Conservation (phyloP, 768 basidiomycete genomes). For the Tricholomella constricta region DNA sequence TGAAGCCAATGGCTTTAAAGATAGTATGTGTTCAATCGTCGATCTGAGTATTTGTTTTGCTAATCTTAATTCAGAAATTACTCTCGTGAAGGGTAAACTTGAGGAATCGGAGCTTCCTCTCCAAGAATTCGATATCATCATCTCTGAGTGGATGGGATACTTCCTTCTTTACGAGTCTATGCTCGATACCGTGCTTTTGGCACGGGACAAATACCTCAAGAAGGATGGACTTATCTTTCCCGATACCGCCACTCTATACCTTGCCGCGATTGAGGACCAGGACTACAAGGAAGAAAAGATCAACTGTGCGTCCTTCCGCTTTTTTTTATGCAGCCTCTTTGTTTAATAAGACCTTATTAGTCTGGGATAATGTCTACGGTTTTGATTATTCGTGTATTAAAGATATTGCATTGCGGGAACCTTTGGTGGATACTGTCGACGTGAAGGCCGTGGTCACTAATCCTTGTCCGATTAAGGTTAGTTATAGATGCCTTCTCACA, state of each 20-base stretch:
- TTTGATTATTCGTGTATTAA: slow-evolving; percentile 99
- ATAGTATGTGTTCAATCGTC: slow-evolving; percentile 58
- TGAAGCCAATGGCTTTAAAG: slow-evolving; percentile 93
- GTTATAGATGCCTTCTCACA: slow-evolving; percentile 11
- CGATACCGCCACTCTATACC: slow-evolving; percentile 87
- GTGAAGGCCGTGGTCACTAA: slow-evolving; percentile 93
- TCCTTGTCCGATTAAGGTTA: slow-evolving; percentile 85
- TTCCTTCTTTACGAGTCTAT: slow-evolving; percentile 99
- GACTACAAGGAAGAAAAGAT: slow-evolving; percentile 99
- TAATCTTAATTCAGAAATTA: slow-evolving; percentile 64
- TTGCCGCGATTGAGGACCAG: slow-evolving; percentile 98
- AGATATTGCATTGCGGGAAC: slow-evolving; percentile 95
- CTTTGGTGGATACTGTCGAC: slow-evolving; percentile 98
- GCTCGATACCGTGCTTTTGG: slow-evolving; percentile 97
- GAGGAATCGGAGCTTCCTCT: slow-evolving; percentile 91
- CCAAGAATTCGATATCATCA: slow-evolving; percentile 95
- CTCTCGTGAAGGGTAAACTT: slow-evolving; percentile 96
- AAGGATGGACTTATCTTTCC: slow-evolving; percentile 93
- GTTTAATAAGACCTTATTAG: slow-evolving; percentile 43
- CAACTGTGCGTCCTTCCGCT: slow-evolving; percentile 70
- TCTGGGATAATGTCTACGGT: slow-evolving; percentile 99
- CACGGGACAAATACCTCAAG: slow-evolving; percentile 95
- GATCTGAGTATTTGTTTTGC: slow-evolving; percentile 8
- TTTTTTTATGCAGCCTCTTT: slow-evolving; percentile 1
- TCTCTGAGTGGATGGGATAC: slow-evolving; percentile 99